phyloP scores from a whole-genome alignment of 352 stramenopile genomes.

The Elongisporangium anandrum region DNA sequence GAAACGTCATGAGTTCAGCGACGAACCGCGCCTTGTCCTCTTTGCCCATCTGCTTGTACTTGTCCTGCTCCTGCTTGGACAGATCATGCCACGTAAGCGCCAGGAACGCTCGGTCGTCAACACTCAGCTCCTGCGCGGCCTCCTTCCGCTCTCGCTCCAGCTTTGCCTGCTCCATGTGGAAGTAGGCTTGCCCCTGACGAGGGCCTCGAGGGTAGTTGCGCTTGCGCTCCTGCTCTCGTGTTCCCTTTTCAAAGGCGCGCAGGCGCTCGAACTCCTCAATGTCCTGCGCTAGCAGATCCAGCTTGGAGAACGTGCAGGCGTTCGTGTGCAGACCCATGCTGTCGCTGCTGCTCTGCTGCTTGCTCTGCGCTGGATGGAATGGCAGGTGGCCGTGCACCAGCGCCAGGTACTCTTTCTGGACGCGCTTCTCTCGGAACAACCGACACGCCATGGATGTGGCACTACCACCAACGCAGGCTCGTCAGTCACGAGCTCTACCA shows the following conservation, averaged over 20 bases:
- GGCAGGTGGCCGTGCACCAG: conserved; percentile 71
- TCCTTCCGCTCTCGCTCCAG: conserved; percentile 24
- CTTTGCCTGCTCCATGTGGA: conserved; percentile 61
- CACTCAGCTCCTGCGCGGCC: conserved; percentile 16
- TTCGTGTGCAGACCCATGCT: conserved; percentile 14
- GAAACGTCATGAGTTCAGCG: conserved; percentile 43
- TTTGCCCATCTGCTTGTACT: conserved; percentile 35
- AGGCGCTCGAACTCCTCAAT: conserved; percentile 60
- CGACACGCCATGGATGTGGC: conserved; percentile 56
- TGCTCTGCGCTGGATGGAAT: conserved; percentile 41
- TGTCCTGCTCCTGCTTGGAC: conserved; percentile 32
- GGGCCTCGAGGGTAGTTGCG: conserved; percentile 46
- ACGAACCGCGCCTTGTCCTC: conserved; percentile 51
- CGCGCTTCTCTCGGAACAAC: conserved; percentile 75
- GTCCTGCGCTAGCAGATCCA: conserved; percentile 62
- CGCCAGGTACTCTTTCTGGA: conserved; percentile 85
- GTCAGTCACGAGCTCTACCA: conserved; percentile 6
- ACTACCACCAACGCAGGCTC: conserved; percentile 17
- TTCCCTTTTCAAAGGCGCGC: conserved; percentile 47
- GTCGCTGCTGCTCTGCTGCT: conserved; percentile 3
- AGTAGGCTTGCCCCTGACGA: conserved; percentile 55
- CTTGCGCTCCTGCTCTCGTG: conserved; percentile 41
- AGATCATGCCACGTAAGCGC: conserved; percentile 46
- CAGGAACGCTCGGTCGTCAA: conserved; percentile 20
- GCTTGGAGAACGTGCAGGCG: conserved; percentile 59